These are phyloP conservation scores for Candida sakaeoensis DNA, from an alignment of 805 yeast genomes.

Conservation along the genomic window DNA sequence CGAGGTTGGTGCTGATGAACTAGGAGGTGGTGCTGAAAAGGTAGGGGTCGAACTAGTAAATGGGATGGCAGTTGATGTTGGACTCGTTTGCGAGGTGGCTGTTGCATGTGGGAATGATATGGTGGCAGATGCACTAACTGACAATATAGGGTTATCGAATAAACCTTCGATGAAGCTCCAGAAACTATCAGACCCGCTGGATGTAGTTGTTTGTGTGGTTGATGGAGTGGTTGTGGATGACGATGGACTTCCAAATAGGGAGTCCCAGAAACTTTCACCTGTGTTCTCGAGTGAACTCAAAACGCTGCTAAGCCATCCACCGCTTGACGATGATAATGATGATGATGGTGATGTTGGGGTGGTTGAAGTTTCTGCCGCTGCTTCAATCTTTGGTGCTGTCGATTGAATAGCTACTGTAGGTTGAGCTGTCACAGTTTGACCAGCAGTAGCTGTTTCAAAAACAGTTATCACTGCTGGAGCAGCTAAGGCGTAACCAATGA, in stretches of 20 bases:
- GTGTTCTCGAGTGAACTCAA: not conserved
- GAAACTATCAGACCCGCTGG: not conserved
- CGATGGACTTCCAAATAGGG: constrained; percentile 1
- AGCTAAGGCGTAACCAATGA: constrained; percentile 13
- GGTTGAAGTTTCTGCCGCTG: constrained; percentile 7
- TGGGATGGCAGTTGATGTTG: constrained; percentile 9
- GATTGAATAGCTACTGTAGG: constrained; percentile 1
- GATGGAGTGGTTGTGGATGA: constrained; percentile 4
- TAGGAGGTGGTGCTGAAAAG: not conserved
- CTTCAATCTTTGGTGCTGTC: constrained; percentile 7
- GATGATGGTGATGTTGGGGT: not conserved
- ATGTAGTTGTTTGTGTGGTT: constrained; percentile 11
- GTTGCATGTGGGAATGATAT: constrained; percentile 5
- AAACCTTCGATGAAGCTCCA: constrained; percentile 1
- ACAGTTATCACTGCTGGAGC: constrained; percentile 26
- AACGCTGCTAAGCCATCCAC: constrained; percentile 2
- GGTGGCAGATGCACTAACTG: constrained; percentile 3
- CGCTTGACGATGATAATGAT: not conserved
- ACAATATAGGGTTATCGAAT: constrained; percentile 5
- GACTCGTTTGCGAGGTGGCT: no score
- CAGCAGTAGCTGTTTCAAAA: constrained; percentile 14
- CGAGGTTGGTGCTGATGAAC: constrained; percentile 11
- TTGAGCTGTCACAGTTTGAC: constrained; percentile 10
- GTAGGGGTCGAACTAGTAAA: constrained; percentile 4
- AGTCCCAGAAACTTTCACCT: constrained; percentile 1